Evolutionary conservation across 345 rosid species (phyloP), one percentile per base, ranked within the genome.

Genomic region (Passiflora organensis): DNA sequence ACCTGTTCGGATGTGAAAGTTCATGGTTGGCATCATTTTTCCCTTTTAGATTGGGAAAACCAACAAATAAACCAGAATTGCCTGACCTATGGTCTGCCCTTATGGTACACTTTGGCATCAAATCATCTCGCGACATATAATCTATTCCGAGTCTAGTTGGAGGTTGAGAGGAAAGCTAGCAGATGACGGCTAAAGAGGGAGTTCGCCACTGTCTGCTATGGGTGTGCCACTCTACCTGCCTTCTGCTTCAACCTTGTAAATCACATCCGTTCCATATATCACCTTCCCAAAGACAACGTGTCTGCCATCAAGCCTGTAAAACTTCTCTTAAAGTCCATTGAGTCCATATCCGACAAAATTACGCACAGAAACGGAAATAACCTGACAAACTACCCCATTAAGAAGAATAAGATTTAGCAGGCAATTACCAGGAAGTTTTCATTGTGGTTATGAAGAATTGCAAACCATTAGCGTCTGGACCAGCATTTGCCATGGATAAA

Each of bases 261-360:
- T 85, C 5, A 89, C 95, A 56, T 89, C 97, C 99, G 89, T 89
- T 28, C 99, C 99, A 2, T 89, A 83, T 12, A 89, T 18, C 55
- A 89, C 99, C 77, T 89, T 83, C 12, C 99, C 99, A 42, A 94
- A 89, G 48, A 94, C 97, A 13, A 94, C 99, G 48, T 94, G 95
- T 58, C 54, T 85, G 39, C 99, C 97, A 64, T 94, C 97, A 82
- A 94, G 78, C 99, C 96, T 88, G 75, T 20, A 54, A n/a, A n/a
- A n/a, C n/a, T n/a, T n/a, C n/a, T n/a, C n/a, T n/a, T n/a, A n/a
- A n/a, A n/a, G n/a, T n/a, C n/a, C n/a, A n/a, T n/a, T n/a, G n/a
- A n/a, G n/a, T n/a, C n/a, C n/a, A n/a, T n/a, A n/a, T n/a, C n/a
- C n/a, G 1, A 58, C 14, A 6, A 54, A 50, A 55, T 63, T 13